phyloP scores from a whole-genome alignment of 805 yeast species.

The Monosporozyma unispora region DNA sequence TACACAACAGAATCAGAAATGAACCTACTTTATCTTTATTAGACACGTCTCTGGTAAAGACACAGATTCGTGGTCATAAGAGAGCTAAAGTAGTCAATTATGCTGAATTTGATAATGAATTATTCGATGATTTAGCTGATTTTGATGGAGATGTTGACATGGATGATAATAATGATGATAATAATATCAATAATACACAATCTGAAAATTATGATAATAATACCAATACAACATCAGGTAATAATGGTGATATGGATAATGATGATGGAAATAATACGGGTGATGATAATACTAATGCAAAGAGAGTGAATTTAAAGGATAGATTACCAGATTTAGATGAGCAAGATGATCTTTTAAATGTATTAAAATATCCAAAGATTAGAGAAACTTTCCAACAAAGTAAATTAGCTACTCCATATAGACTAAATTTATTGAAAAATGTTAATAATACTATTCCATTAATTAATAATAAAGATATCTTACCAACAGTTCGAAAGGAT shows the following conservation, averaged over 20 bases:
- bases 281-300: neutral
- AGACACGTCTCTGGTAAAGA: conserved; percentile 61
- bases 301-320: neutral
- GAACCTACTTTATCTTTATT: conserved; percentile 59
- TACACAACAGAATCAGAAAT: conserved; percentile 61
- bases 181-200: conserved; percentile 2
- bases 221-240: neutral
- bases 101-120: conserved; percentile 71
- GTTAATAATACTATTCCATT: neutral
- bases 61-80: conserved; percentile 50
- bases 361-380: conserved; percentile 26
- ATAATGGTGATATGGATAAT: conserved; percentile 5
- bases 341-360: conserved; percentile 24
- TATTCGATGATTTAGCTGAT: conserved; percentile 36
- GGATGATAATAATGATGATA: conserved; percentile 3
- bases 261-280: conserved; percentile 4
- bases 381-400: conserved; percentile 30
- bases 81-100: conserved; percentile 69
- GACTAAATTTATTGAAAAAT: conserved; percentile 11
- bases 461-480: neutral
- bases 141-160: neutral
- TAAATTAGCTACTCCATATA: conserved; percentile 25
- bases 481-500: conserved; percentile 4
- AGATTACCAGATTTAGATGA: conserved; percentile 25
- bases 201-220: neutral